Base-by-base conservation (phyloP, 2,329 filamentous ascomycete species). In the Niveomyces coronatus region DNA sequence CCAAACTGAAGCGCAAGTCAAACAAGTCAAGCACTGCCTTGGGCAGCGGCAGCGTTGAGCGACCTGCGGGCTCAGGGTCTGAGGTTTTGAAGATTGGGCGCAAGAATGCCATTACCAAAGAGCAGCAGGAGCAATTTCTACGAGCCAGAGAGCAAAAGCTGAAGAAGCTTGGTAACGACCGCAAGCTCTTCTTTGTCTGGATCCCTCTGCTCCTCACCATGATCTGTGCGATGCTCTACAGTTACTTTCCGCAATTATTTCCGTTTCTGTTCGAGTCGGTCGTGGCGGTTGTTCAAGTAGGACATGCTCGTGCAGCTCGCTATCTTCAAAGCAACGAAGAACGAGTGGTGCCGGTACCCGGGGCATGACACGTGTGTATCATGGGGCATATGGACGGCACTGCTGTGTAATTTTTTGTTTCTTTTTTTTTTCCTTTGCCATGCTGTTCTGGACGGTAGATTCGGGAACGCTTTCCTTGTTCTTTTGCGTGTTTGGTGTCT, bases 121-220 rank as follows among this genome's bases (percentile, higher is more conserved):
- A 79, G 51, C 76, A 81, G 52, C 74, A 78, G 53, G 74, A 77
- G 47, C 74, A 74, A 47, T 66, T 82, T 45, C 64, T 77, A 31
- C 62, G 74, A 37, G 74, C 69, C 18, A 74, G 76, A 45, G 71
- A 76, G 40, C 67, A 70, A 53, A 79, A 74, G 54, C 62, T 78
- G 49, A 81, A 80, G 67, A 69, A 67, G 43, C 61, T 79, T 43
- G 70, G 74, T 46, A 73, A 71, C 42, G 78, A 82, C 50, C 69
- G 70, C 48, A 79, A 80, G 52, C 62, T 82, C 31, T 82, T 79
- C 62, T 77, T 80, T 47, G 68, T 82, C 49, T 82, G 78, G 78
- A 71, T 71, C 46, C 68, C 68, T 22, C 60, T 71, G 26, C 63
- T 73, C 13, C 42, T 70, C 16, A 46, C 66, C 42, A 64, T 71